Percentiles rank a stretch among this genome's conserved stretches.
Evolutionary conservation across 2,329 filamentous ascomycete species (phyloP).

Genomic region (Arthrobotrys sphaeroides): DNA sequence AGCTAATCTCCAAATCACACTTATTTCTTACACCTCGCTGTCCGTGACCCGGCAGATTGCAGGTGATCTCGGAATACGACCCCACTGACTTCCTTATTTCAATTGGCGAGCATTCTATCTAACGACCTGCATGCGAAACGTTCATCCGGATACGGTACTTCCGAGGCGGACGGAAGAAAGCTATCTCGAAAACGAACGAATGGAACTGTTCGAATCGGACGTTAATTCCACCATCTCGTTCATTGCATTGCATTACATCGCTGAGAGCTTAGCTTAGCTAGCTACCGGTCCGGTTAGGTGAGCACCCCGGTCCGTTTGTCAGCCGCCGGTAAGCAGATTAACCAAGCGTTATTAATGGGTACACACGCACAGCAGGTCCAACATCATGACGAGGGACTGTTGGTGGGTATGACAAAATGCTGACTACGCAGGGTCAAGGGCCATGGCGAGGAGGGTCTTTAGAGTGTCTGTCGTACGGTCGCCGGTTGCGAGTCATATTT

Average conservation of each 20-base stretch:
- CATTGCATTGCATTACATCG: neutral
- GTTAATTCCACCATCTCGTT: too few relatives aligned
- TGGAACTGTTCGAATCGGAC: constrained; percentile 6
- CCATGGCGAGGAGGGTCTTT: neutral
- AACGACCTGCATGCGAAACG: constrained; percentile 3
- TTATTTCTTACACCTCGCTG: constrained; percentile 5
- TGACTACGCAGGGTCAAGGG: constrained; percentile 36
- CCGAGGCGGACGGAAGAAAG: constrained; percentile 15
- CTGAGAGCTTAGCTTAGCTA: constrained; percentile 5
- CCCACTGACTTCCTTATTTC: too few relatives aligned
- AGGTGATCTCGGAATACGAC: too few relatives aligned
- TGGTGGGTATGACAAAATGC: constrained; percentile 45
- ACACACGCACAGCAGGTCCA: neutral
- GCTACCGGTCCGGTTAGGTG: constrained; percentile 9
- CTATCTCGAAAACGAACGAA: constrained; percentile 3
- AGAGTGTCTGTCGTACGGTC: neutral
- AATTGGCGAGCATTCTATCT: neutral
- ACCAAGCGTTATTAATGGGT: constrained; percentile 49
- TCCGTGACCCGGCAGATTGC: neutral
- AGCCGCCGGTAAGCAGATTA: constrained; percentile 49
- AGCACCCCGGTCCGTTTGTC: constrained; percentile 40
- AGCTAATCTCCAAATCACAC: neutral
- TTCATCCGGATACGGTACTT: constrained; percentile 5
- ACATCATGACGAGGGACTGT: neutral
- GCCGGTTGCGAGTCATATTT: neutral